These are phyloP conservation scores for Aegle marmelos DNA, from an alignment of 345 rosid species.

Conservation along the genomic window DNA sequence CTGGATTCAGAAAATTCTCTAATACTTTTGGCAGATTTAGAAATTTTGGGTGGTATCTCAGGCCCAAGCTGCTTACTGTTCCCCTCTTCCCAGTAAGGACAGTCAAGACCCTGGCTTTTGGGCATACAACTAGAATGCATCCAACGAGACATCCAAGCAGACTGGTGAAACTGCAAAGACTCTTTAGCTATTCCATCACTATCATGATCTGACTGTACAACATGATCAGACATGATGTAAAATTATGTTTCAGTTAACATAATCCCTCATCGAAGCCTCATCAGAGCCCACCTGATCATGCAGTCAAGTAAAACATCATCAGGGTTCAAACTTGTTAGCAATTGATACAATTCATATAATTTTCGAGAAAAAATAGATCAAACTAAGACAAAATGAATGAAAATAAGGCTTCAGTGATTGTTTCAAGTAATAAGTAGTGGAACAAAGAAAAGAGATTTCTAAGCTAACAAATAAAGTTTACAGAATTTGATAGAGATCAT, in stretches of 20 bases:
- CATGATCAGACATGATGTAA: slow-evolving; percentile 39
- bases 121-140: slow-evolving; percentile 23
- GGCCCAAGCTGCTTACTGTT: slow-evolving; percentile 14
- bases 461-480: not conserved
- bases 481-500: not conserved
- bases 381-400: not conserved
- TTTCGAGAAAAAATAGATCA: not conserved
- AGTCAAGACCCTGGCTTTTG: slow-evolving; percentile 12
- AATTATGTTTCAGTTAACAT: not conserved
- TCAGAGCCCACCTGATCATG: slow-evolving; percentile 24
- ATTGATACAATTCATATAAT: not conserved
- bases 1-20: slow-evolving; percentile 23
- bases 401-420: not conserved
- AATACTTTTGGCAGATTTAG: slow-evolving; percentile 18
- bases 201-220: slow-evolving; percentile 18
- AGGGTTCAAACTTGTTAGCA: not conserved
- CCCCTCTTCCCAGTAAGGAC: slow-evolving; percentile 17
- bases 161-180: slow-evolving; percentile 36
- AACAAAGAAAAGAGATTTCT: not conserved
- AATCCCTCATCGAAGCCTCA: slow-evolving; percentile 12
- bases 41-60: slow-evolving; percentile 18
- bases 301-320: slow-evolving; percentile 14
- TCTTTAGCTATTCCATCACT: slow-evolving; percentile 23
- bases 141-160: slow-evolving; percentile 78
- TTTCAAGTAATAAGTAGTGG: not conserved